A percentile compares a stretch with the other conserved stretches of the same genome.
phyloP scores from a whole-genome alignment of 2,329 filamentous ascomycete genomes.

The Emergomyces orientalis region DNA sequence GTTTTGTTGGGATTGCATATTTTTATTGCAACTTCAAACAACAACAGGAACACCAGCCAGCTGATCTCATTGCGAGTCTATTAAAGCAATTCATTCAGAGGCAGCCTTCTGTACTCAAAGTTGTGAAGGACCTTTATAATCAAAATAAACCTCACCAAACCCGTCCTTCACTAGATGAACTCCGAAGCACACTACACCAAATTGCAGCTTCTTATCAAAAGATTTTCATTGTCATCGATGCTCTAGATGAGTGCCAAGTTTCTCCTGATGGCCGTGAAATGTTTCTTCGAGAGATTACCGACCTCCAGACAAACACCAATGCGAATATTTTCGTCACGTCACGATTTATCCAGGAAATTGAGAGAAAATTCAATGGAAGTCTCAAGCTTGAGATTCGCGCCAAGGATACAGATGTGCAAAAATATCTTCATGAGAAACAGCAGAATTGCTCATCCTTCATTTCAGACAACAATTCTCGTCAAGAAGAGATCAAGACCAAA shows the following conservation, averaged over 20 bases:
- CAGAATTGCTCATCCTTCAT: slow-evolving; percentile 10
- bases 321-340: slow-evolving; percentile 3
- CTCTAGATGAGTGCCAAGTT: slow-evolving; percentile 13
- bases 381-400: slow-evolving; percentile 5
- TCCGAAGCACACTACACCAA: slow-evolving; percentile 3
- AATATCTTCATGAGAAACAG: slow-evolving; percentile 10
- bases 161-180: slow-evolving; percentile 7
- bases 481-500: slow-evolving; percentile 10
- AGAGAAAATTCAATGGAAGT: neutral
- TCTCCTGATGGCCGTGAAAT: neutral
- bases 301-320: neutral
- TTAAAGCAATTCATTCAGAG: slow-evolving; percentile 1
- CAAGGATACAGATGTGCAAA: neutral
- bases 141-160: slow-evolving; percentile 1
- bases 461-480: slow-evolving; percentile 6
- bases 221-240: slow-evolving; percentile 14
- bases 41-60: neutral
- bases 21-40: slow-evolving; percentile 1
- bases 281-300: slow-evolving; percentile 3
- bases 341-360: neutral
- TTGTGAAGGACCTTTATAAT: slow-evolving; percentile 10
- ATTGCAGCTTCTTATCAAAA: neutral
- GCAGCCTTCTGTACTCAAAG: slow-evolving; percentile 2
- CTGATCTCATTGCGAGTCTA: slow-evolving; percentile 3
- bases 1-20: slow-evolving; percentile 1